Evolutionary conservation across 2,329 filamentous ascomycete genomes (phyloP), one percentile per base, ranked within the genome.

Genomic region (Monosporascus sp.): DNA sequence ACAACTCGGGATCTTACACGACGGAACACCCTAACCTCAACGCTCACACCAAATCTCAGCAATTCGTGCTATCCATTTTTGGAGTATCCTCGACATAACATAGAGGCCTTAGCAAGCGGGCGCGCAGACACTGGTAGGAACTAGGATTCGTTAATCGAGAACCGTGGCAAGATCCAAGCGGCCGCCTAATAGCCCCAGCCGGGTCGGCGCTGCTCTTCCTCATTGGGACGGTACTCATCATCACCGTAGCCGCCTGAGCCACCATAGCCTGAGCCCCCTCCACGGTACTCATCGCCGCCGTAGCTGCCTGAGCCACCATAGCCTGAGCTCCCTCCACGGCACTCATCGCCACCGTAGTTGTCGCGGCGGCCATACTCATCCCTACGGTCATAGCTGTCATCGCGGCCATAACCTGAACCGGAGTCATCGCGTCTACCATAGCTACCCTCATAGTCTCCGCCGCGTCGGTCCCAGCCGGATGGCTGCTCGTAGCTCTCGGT

Each of bases 401-500:
- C 63, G 22, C 65, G 54, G 22, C 65, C 57, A 37, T 60, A 58
- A 27, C 65, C 63, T 50, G 61, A 55, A 55, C 54, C 55, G 27
- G 62, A 55, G 43, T 66, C 63, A 49, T 68, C 58, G 40, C 60
- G 61, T 27, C 59, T 55, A 31, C n/a, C 46, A 22, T 51, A 46
- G 19, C 51, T 26, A 40, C 43, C 48, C 37, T 55, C 57, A 37
- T 61, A 53, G 40, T 59, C 58, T 38, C 57, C 61, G 19, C 61
- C 60, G 37, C 64, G 63, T 43, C 59, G 66, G 17, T 58, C 56
- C 49, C 58, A 58, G 20, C 59, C 54, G 44, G 60, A 58, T 40
- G 61, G 60, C 55, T 69, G 61, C 27, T 63, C 53, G 43, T 67
- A 63, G 51, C 55, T 61, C 16, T 65, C 63, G 6, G 66, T 64